These are phyloP conservation scores for Musa balbisiana DNA, from an alignment of 202 grass and related monocot genomes.

Conservation along the genomic window DNA sequence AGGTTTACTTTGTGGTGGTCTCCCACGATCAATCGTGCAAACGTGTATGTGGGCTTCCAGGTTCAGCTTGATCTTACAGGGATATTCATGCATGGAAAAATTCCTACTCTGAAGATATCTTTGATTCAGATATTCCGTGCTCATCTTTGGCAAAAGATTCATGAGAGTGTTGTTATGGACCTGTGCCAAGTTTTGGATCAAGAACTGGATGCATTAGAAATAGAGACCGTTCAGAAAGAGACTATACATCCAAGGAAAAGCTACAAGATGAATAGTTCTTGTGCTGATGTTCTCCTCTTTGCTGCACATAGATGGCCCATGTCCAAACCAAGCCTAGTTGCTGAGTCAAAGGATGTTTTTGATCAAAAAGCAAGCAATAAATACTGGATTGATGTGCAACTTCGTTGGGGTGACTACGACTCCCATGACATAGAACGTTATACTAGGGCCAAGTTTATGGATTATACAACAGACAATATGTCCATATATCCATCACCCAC, in stretches of 20 bases:
- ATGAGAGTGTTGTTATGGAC: constrained; percentile 99
- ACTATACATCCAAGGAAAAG: constrained; percentile 99
- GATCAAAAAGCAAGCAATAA: constrained; percentile 99
- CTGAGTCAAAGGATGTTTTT: constrained; percentile 92
- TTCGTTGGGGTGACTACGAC: constrained; percentile 97
- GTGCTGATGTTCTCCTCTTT: constrained; percentile 93
- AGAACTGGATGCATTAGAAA: constrained; percentile 91
- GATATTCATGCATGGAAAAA: constrained; percentile 99
- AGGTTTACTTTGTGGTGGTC: constrained; percentile 99
- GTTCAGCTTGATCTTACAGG: constrained; percentile 95
- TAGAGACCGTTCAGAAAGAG: constrained; percentile 98
- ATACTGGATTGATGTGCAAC: constrained; percentile 97
- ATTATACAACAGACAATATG: constrained; percentile 99
- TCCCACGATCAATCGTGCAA: constrained; percentile 96
- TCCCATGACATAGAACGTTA: constrained; percentile 98
- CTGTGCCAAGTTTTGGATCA: constrained; percentile 99
- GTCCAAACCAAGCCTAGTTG: constrained; percentile 96
- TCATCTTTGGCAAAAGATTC: constrained; percentile 99
- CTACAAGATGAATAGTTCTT: constrained; percentile 99
- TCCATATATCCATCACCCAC: constrained; percentile 98
- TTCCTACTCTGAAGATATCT: constrained; percentile 97
- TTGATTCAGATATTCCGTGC: constrained; percentile 97
- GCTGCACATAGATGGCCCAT: constrained; percentile 96
- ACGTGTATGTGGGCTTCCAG: constrained; percentile 97
- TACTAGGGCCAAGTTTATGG: constrained; percentile 98